A percentile compares a stretch with the other conserved stretches of the same genome.
Conservation (phyloP, 164 flowering plant genomes). For the Vitis cinerea region DNA sequence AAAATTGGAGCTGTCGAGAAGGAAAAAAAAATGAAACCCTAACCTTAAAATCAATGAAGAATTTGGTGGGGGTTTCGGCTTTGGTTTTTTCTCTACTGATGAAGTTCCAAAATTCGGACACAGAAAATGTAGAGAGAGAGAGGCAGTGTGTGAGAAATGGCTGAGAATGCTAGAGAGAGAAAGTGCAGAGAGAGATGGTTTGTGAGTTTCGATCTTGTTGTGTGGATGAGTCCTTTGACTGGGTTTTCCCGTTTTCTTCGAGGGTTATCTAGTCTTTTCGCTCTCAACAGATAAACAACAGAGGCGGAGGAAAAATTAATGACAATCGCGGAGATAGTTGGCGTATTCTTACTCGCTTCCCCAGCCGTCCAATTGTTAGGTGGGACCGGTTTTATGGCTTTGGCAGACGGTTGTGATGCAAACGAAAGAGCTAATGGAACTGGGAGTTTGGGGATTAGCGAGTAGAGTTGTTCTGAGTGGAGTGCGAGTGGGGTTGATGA, state of each 20-base stretch:
- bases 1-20: not conserved
- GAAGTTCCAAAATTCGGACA: conserved; percentile 6
- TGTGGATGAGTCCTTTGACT: conserved; percentile 21
- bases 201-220: conserved; percentile 15
- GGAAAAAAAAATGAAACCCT: conserved; percentile 2
- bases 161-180: not conserved
- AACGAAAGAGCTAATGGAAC: not conserved
- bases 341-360: not conserved
- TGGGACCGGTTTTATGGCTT: not conserved
- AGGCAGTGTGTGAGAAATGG: not conserved
- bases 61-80: not conserved
- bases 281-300: conserved; percentile 5
- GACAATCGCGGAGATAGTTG: not conserved
- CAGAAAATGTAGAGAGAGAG: conserved; percentile 4
- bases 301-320: not conserved
- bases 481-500: not conserved
- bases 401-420: not conserved
- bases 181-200: not conserved
- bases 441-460: not conserved
- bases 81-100: not conserved
- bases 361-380: not conserved
- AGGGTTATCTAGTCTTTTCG: conserved; percentile 7
- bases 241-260: conserved; percentile 3
- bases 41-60: conserved; percentile 14
- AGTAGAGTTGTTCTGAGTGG: not conserved